phyloP scores from a whole-genome alignment of 805 yeast genomes.

The Candida ponderosae region DNA sequence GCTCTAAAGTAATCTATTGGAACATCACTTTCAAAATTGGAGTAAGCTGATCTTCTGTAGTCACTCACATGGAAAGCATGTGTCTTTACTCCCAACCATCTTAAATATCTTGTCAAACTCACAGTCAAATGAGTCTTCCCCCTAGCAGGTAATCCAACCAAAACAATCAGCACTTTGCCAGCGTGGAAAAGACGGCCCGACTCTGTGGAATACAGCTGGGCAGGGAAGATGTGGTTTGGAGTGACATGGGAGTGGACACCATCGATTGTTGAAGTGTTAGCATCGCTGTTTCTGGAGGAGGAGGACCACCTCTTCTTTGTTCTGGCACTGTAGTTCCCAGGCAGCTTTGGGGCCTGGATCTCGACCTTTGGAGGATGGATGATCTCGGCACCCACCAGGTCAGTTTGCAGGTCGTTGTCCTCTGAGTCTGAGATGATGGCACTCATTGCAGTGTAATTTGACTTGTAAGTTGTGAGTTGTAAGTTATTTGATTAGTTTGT shows the following conservation, averaged over 20 bases:
- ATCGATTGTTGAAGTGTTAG: conserved; percentile 25
- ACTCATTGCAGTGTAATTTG: conserved; percentile 14
- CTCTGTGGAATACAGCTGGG: conserved; percentile 88
- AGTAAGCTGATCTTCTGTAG: conserved; percentile 53
- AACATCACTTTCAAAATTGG: conserved; percentile 33
- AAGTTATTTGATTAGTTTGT: neutral
- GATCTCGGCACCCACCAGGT: conserved; percentile 17
- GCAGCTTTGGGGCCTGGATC: conserved; percentile 31
- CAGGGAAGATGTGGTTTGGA: conserved; percentile 72
- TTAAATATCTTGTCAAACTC: conserved; percentile 79
- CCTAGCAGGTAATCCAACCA: conserved; percentile 92
- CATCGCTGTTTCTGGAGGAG: conserved; percentile 10
- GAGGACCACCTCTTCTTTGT: conserved; percentile 42
- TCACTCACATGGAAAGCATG: conserved; percentile 90
- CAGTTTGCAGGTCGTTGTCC: conserved; percentile 15
- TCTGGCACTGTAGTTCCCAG: conserved; percentile 51
- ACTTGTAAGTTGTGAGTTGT: neutral
- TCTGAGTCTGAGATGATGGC: conserved; percentile 23
- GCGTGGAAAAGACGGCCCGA: conserved; percentile 93
- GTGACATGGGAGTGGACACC: conserved; percentile 63
- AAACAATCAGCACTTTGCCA: conserved; percentile 80
- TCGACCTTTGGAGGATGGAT: conserved; percentile 31
- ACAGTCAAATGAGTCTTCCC: conserved; percentile 94
- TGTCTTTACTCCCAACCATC: conserved; percentile 95
- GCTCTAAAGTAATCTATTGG: conserved; percentile 68